Evolutionary conservation across 352 stramenopile genomes (phyloP).

Genomic region (Phytopythium helicoides): DNA sequence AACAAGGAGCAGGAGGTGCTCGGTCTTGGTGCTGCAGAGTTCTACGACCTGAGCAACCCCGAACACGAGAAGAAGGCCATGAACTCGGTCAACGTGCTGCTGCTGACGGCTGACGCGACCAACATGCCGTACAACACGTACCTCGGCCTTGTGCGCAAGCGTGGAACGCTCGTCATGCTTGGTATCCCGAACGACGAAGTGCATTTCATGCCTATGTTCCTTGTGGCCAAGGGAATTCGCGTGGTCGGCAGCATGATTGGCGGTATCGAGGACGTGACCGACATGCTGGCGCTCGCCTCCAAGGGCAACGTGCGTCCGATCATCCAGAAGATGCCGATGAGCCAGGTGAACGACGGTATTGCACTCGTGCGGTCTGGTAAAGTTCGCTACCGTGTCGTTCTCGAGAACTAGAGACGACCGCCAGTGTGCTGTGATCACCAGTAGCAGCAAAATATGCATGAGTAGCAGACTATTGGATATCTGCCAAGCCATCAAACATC

Average conservation of each 20-base stretch:
- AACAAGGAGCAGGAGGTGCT: background rate
- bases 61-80: slow-evolving; percentile 32
- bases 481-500: too few relatives aligned
- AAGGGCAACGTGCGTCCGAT: slow-evolving; percentile 61
- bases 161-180: slow-evolving; percentile 68
- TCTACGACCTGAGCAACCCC: slow-evolving; percentile 34
- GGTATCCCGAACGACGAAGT: slow-evolving; percentile 66
- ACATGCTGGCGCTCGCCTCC: slow-evolving; percentile 85
- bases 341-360: slow-evolving; percentile 43
- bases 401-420: too few relatives aligned
- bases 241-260: slow-evolving; percentile 84
- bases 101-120: slow-evolving; percentile 68
- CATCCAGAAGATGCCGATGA: slow-evolving; percentile 49
- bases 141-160: slow-evolving; percentile 47
- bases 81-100: slow-evolving; percentile 59
- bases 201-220: slow-evolving; percentile 45
- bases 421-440: too few relatives aligned
- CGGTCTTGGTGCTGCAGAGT: slow-evolving; percentile 11
- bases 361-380: slow-evolving; percentile 35
- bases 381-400: slow-evolving; percentile 40
- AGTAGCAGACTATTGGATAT: too few relatives aligned
- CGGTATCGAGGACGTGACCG: slow-evolving; percentile 75
- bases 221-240: slow-evolving; percentile 46
- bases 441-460: too few relatives aligned
- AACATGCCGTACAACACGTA: slow-evolving; percentile 57